A percentile compares a stretch with the other conserved stretches of the same genome.
These are phyloP conservation scores for Kandelia obovata DNA, from an alignment of 345 rosid species.

Conservation along the genomic window DNA sequence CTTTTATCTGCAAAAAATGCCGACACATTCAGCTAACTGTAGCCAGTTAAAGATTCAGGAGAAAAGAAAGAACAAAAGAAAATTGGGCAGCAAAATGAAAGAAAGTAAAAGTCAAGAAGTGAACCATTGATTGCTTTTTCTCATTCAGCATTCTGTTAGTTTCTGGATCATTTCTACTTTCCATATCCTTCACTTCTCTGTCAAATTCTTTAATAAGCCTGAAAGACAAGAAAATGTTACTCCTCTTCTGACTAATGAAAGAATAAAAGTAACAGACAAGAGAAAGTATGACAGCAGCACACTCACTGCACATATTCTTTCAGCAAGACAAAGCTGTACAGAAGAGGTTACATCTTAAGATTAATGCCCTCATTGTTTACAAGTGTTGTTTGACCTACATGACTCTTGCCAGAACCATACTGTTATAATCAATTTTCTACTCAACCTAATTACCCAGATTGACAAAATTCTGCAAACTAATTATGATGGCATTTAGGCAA, in stretches of 20 bases:
- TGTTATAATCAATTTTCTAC: too few species aligned
- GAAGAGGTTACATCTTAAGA: too few species aligned
- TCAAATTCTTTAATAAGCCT: constrained; percentile 97
- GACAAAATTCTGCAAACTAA: too few species aligned
- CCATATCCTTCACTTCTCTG: constrained; percentile 66
- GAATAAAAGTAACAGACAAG: neutral
- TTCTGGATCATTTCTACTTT: constrained; percentile 54
- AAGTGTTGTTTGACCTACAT: too few species aligned
- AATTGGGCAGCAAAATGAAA: neutral
- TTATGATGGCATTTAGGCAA: too few species aligned
- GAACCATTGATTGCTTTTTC: constrained; percentile 82
- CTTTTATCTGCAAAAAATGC: constrained; percentile 57
- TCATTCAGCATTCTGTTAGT: constrained; percentile 70
- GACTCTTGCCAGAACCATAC: too few species aligned
- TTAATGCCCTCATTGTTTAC: too few species aligned
- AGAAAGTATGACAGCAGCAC: neutral
- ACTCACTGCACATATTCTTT: too few species aligned
- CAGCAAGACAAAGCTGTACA: too few species aligned
- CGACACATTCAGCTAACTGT: constrained; percentile 21
- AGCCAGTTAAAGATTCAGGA: neutral
- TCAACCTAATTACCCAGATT: too few species aligned
- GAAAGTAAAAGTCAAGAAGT: constrained; percentile 4
- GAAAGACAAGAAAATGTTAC: constrained; percentile 22
- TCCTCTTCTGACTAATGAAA: neutral
- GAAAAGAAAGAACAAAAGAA: neutral